Conservation (phyloP, 352 stramenopile genomes). For the Globisporangium mamillatum region DNA sequence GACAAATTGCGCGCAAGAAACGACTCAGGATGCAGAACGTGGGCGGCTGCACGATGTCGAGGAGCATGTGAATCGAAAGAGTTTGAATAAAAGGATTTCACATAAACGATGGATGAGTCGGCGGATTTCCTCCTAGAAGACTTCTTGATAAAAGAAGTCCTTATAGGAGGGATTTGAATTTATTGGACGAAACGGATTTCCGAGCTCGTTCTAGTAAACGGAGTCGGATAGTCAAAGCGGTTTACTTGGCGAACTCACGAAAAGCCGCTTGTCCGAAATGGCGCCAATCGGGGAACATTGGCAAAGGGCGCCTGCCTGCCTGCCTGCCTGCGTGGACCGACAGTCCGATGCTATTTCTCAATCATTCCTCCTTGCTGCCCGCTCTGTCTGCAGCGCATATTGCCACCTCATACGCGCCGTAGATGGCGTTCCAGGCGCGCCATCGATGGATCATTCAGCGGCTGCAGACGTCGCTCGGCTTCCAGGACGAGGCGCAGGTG, state of each 20-base stretch:
- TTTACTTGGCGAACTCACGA: no score
- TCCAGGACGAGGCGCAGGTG: conserved; percentile 69
- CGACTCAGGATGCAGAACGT: conserved; percentile 66
- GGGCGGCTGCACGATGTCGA: conserved; percentile 74
- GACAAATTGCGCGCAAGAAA: no score
- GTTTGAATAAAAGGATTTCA: no score
- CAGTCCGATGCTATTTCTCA: background rate
- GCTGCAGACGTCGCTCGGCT: conserved; percentile 67
- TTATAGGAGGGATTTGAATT: no score
- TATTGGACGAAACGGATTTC: no score
- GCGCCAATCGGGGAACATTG: background rate
- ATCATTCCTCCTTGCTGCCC: background rate
- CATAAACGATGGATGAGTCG: no score
- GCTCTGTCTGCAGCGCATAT: background rate
- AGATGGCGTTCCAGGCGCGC: conserved; percentile 82
- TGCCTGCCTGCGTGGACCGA: no score
- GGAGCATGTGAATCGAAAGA: conserved; percentile 63
- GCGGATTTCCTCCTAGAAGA: no score
- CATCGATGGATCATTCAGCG: conserved; percentile 86
- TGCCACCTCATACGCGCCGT: background rate
- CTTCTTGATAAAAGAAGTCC: no score
- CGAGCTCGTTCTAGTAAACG: no score
- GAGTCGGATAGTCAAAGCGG: no score
- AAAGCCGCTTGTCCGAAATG: background rate
- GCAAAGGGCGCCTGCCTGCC: background rate